Evolutionary conservation across 495 filamentous ascomycete species (phyloP).

Genomic region (Tuber brumale): DNA sequence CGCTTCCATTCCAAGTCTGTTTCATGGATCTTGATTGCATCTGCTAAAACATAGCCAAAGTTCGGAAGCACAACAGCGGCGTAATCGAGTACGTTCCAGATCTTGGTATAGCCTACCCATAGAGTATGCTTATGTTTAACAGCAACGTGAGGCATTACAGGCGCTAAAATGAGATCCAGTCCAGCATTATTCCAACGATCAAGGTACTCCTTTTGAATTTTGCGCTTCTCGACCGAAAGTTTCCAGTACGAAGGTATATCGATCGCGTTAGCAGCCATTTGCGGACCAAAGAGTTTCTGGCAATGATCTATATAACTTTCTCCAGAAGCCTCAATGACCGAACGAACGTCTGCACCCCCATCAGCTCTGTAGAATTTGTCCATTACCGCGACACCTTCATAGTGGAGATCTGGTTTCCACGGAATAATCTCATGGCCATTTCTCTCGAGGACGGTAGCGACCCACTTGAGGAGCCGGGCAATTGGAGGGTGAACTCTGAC

Average conservation of each 20-base stretch:
- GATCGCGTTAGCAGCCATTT: background rate
- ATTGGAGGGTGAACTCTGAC: conserved; percentile 51
- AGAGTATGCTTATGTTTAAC: conserved; percentile 39
- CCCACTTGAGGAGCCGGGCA: conserved; percentile 44
- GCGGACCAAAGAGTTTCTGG: background rate
- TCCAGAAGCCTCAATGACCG: conserved; percentile 47
- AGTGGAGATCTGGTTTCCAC: conserved; percentile 47
- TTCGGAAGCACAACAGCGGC: conserved; percentile 18
- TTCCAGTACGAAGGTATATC: conserved; percentile 48
- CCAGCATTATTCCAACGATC: conserved; percentile 50
- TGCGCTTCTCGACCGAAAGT: conserved; percentile 49
- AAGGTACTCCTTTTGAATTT: conserved; percentile 53
- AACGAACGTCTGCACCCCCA: conserved; percentile 52
- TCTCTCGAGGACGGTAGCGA: conserved; percentile 42
- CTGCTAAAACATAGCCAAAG: conserved; percentile 9
- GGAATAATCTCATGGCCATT: conserved; percentile 49
- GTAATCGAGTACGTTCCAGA: conserved; percentile 30
- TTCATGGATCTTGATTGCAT: conserved; percentile 10
- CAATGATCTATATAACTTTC: conserved; percentile 49
- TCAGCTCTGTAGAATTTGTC: conserved; percentile 51
- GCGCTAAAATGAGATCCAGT: conserved; percentile 39
- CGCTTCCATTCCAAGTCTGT: background rate
- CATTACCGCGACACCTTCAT: conserved; percentile 20
- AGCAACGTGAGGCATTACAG: conserved; percentile 41
- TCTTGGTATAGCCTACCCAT: conserved; percentile 39